These are phyloP conservation scores for Helotiales sp. DNA, from an alignment of 2,329 filamentous ascomycete genomes.

Conservation along the genomic window DNA sequence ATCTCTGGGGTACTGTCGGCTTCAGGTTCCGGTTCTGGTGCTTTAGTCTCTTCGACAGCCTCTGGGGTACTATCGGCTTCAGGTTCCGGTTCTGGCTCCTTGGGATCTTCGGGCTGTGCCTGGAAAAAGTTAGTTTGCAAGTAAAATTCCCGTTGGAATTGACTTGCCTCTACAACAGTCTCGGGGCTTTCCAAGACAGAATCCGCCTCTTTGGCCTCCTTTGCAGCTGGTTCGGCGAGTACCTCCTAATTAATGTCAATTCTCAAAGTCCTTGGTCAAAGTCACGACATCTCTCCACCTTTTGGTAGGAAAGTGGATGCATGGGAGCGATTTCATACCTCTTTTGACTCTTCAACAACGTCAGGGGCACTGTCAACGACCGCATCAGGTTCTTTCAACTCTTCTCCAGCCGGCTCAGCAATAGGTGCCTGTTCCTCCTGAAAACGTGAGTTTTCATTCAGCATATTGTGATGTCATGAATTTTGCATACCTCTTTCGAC, in stretches of 20 bases:
- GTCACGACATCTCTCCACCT: background rate
- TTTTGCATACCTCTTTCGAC: background rate
- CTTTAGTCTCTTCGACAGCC: no score
- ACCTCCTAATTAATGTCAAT: background rate
- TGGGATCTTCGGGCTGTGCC: background rate
- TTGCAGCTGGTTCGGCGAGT: background rate
- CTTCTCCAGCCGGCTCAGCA: background rate
- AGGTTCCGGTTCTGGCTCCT: no score
- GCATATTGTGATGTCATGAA: background rate
- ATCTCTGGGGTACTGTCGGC: no score
- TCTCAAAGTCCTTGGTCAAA: background rate
- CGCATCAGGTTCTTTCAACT: conserved; percentile 14
- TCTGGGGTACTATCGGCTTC: no score
- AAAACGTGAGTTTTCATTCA: background rate
- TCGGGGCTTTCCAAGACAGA: conserved; percentile 4
- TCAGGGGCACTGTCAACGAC: conserved; percentile 15
- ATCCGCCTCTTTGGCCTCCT: conserved; percentile 14
- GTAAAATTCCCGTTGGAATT: no score
- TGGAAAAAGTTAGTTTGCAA: background rate
- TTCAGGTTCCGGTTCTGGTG: no score
- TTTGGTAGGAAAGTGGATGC: no score
- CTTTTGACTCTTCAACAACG: conserved; percentile 13
- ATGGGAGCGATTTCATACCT: no score
- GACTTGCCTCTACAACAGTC: background rate
- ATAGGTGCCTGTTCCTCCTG: background rate